Evolutionary conservation across 1,139 yeast genomes (phyloP), one percentile per base, ranked within the genome.

Genomic region (Hemisphaericaspora subhashii): DNA sequence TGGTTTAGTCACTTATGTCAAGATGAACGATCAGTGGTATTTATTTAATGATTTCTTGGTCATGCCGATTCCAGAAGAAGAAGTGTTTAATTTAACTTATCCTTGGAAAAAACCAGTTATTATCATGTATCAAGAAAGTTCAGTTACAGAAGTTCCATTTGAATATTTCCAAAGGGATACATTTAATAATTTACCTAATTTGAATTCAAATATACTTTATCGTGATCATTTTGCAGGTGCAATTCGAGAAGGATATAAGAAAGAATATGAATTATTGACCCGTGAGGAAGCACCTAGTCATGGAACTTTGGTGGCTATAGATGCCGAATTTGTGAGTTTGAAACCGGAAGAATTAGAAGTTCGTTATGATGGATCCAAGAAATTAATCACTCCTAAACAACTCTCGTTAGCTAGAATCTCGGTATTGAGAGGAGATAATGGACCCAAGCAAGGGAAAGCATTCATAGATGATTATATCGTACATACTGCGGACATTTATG

Each of bases 401-500:
- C 70, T 84, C 33, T 83, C 95, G 3, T 68, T 94, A 25, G 98
- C 98, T 0, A 74, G 98, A 50, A 83, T 94, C 0, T 90, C 98
- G 0, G 96, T 86, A 0, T 57, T 94, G 7, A 68, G 96, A 33
- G 96, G 95, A 11, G 78, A 80, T 33, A 74, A 76, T 9, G 87
- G 86, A 0, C 76, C 77, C 6, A 66, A 72, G 31, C 72, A 74
- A 47, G 96, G 94, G 1, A 73, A 72, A 1, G 92, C 98, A 3
- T 87, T 94, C 53, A 87, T 94, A 48, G 98, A 94, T 58, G 98
- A 94, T 57, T 89, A 90, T 55, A 86, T 94, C 47, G 83, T 82
- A 7, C 87, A 88, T 32, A 77, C 79, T 5, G 79, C 78, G 37
- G 78, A 72, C 16, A 83, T 94, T 39, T 79, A 84, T 42, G 96